Base-by-base conservation (phyloP, 805 yeast species). In the Saccharomyces cerevisiae region DNA sequence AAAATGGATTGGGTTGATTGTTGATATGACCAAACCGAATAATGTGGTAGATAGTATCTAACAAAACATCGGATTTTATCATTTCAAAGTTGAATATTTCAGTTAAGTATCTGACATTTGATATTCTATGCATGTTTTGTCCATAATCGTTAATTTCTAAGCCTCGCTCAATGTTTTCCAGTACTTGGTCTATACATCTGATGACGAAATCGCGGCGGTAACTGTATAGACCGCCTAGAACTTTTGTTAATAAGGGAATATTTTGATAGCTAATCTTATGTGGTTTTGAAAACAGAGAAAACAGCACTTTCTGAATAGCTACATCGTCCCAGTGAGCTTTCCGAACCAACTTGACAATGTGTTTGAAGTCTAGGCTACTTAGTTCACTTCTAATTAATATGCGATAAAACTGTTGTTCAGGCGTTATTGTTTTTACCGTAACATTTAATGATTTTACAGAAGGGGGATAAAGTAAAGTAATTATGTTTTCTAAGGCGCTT, bases 81-180 rank as follows among this genome's bases (percentile, higher is more conserved):
- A 85, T 61, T 21, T 75, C 72, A 22, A 67, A 55, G 58, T 81
- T 80, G 64, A 70, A 78, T 28, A 89, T 64, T 54, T 82, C 85
- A 0, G 82, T 79, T 13, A 91, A 59, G 60, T 82, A 84, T 61
- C 74, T 79, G 6, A 81, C 77, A 52, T 83, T 80, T 0, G 94
- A 76, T 55, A 87, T 67, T 54, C 96, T 72, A 13, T 71, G 70
- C 64, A 90, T 77, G 60, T 84, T 85, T 51, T 71, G 67, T 53
- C 81, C 74, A 62, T 79, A 85, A 59, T 81, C 81, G 57, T 83
- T 81, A 4, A 73, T 59, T 62, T 89, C 96, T 55, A 89, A 69
- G 0, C 89, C 94, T 27, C 82, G 62, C 9, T 77, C 73, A 14
- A 87, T 75, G n/a, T 76, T 74, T 62, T 90, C 96, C 14, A 86